Evolutionary conservation across 129 eudicot genomes (phyloP).

Genomic region (Centrapalus pauciflorus): DNA sequence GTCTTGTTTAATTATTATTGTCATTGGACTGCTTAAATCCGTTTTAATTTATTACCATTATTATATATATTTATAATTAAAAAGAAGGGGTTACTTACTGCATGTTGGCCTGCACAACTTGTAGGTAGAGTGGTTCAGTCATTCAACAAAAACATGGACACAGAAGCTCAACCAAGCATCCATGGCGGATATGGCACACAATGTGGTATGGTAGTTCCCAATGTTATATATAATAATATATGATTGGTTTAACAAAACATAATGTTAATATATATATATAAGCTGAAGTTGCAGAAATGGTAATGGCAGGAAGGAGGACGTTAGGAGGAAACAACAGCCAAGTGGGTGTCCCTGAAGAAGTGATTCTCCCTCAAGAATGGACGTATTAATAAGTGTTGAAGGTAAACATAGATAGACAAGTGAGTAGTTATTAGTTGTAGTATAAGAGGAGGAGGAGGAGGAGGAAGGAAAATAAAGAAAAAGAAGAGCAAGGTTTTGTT

Average conservation of each 20-base stretch:
- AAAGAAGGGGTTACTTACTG: too few species aligned
- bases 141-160: slow-evolving; percentile 21
- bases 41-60: slow-evolving; percentile 6
- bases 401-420: slow-evolving; percentile 10
- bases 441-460: background rate
- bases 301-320: slow-evolving; percentile 36
- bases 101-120: slow-evolving; percentile 27
- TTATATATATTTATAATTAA: background rate
- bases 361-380: slow-evolving; percentile 75
- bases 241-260: too few species aligned
- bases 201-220: too few species aligned
- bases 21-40: slow-evolving; percentile 13
- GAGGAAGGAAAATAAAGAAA: slow-evolving; percentile 1
- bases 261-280: too few species aligned
- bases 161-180: slow-evolving; percentile 14
- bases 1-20: background rate
- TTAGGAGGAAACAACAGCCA: slow-evolving; percentile 22
- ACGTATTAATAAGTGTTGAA: slow-evolving; percentile 38
- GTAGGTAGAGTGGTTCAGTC: slow-evolving; percentile 30
- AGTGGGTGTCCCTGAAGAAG: slow-evolving; percentile 21
- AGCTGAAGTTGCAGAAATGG: slow-evolving; percentile 18
- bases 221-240: too few species aligned
- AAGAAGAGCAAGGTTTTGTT: background rate
- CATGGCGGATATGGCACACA: slow-evolving; percentile 23
- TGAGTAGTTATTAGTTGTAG: background rate